Evolutionary conservation across 345 rosid species (phyloP), one percentile per base, ranked within the genome.

Genomic region (Syzygium aqueum): DNA sequence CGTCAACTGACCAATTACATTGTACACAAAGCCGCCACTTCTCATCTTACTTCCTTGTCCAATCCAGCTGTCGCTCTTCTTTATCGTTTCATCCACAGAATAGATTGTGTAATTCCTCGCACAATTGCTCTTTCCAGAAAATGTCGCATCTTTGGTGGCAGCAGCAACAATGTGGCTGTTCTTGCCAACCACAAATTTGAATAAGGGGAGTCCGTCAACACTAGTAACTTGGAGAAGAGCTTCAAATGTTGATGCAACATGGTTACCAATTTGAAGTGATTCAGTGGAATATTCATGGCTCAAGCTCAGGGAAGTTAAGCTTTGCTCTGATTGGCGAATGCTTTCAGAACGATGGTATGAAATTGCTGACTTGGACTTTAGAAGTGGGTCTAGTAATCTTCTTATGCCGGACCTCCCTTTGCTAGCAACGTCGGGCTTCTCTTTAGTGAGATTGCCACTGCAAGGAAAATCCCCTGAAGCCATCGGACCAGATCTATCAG

Each of bases 361-460:
- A 65, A 53, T 86, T 51, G 85, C 84, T 86, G 91, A 91, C 90
- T 87, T 94, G 88, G 95, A 86, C 93, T 91, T 94, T 83, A 93
- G 91, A 51, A 96, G 87, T 65, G 99, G 98, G 51, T 95, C 94
- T 57, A 97, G 90, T 52, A 96, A 86, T 86, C 97, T 92, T 92
- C 95, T 89, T 50, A 97, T 95, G 89, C 99, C 94, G 63, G 95
- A 91, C 88, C 94, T 92, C 77, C 92, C 91, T 91, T 92, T 91
- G 85, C 63, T 85, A 27, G 89, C 91, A 67, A 43, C 73, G 85
- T 89, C 88, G 16, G 85, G 84, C 89, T 90, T 93, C 87, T 90
- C 96, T 87, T 51, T 90, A 85, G 90, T 91, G 83, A 91, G 85
- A 89, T 56, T 88, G 88, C 90, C 89, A 49, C 85, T 37, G 91